Base-by-base conservation (phyloP, 1,139 yeast species). In the Lodderomyces metapsilosis region DNA sequence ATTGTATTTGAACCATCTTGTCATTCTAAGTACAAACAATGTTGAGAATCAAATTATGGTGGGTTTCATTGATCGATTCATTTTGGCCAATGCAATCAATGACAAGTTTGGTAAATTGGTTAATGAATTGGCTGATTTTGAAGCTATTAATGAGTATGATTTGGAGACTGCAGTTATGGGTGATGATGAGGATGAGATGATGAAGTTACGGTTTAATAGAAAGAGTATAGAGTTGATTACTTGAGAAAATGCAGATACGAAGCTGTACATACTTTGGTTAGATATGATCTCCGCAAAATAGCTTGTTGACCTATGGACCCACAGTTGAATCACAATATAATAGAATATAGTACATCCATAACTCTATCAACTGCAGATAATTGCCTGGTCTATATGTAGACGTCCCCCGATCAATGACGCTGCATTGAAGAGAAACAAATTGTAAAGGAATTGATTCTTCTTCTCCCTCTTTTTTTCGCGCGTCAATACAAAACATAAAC, bases 21-120 rank as follows among this genome's bases (percentile, higher is more conserved):
- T 63, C 1, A 54, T 72, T 7, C 55, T 60, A 38, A 53, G 54
- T 25, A 46, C 50, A 21, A 46, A 57, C n/a, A 45, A 40, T 31
- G 40, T 41, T 4, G 49, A 49, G 7, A 47, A 50, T 11, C 50
- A 51, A n/a, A 37, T 47, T 4, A 59, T 70, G 63, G 46, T 58
- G 17, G 78, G 78, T 4, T 71, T 69, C 45, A 58, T 71, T 5
- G 77, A 72, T 48, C 49, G 77, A 40, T 72, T 65, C 40, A 57
- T 67, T 10, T 48, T 72, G 9, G 57, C 73, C 3, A 50, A 52
- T 6, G 50, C 66, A 32, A 62, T 72, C 7, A 58, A 62, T 34
- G 59, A 50, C 51, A 54, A 58, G 22, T 71, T 69, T 44, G 52
- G 44, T 5, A 46, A 48, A 8, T 50, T 66, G 16, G 39, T 44